A percentile compares a stretch with the other conserved stretches of the same genome.
phyloP scores from a whole-genome alignment of 257 asterid genomes.

The Solanum microdontum region DNA sequence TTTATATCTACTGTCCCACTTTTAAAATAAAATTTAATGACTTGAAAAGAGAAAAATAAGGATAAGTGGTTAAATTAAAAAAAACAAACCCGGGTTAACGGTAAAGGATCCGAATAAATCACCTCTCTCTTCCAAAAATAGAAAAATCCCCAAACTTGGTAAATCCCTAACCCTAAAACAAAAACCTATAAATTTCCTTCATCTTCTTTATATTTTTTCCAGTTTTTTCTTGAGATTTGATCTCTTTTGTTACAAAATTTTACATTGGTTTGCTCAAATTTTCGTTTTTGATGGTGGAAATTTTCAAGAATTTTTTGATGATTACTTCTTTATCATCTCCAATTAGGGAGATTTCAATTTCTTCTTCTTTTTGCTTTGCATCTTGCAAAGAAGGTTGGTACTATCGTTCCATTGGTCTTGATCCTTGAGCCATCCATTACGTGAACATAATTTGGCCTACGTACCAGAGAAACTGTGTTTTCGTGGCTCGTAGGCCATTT shows the following conservation, averaged over 20 bases:
- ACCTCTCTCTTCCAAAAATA: background rate
- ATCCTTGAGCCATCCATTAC: conserved; percentile 3
- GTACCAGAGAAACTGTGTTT: background rate
- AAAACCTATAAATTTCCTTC: background rate
- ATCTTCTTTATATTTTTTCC: background rate
- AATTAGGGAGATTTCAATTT: conserved; percentile 12
- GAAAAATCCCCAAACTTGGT: background rate
- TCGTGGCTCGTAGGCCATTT: background rate
- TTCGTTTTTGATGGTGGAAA: conserved; percentile 22
- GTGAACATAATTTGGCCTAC: background rate
- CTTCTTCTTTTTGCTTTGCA: conserved; percentile 13
- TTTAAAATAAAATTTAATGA: background rate
- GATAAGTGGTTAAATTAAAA: background rate
- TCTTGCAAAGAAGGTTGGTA: conserved; percentile 36
- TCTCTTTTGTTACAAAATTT: background rate
- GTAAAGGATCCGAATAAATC: background rate
- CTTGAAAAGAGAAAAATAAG: background rate
- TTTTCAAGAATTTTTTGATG: conserved; percentile 12
- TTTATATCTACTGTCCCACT: background rate
- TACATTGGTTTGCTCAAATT: background rate
- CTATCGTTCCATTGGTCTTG: conserved; percentile 27
- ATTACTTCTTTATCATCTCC: conserved; percentile 6
- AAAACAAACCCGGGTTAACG: background rate
- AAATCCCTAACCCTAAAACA: background rate
- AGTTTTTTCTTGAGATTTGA: background rate